Base-by-base conservation (phyloP, 768 basidiomycete species). In the Tylopilus sp. region DNA sequence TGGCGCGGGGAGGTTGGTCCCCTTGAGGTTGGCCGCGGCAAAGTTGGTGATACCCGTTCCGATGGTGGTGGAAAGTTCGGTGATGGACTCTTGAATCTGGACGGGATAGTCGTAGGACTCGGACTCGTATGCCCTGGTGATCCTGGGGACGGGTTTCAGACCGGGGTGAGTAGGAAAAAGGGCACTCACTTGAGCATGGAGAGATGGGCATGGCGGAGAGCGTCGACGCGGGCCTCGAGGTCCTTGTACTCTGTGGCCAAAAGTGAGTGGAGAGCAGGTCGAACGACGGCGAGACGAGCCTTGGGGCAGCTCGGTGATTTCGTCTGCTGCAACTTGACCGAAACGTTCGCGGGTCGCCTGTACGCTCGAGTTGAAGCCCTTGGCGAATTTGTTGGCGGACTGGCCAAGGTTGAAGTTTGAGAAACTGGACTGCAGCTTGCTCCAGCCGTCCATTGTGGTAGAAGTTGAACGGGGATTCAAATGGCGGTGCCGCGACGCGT, bases 161-260 rank as follows among this genome's bases (percentile, higher is more conserved):
- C 36, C 13, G 5, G 31, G 15, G 3, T 13, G 12, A 31, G 15
- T 13, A 17, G 7, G 5, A 23, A 30, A 26, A 15, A 33, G 21
- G 43, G 40, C n/a, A 26, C 81, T 48, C 57, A 89, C 91, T 86
- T 97, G 71, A 95, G 78, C 44, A 98, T 55, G 3, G 79, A 65
- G 47, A 86, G 64, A 65, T 95, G 93, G 5, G 91, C 86, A 40
- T 79, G 73, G 57, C 84, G 82, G 47, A 99, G 81, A 26, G 91
- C 92, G 71, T 99, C 97, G 36, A 98, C 97, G 50, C 92, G 87
- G 41, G 85, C 78, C 71, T 99, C 97, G 57, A 99, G 83, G 66
- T 95, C 91, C 63, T 86, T 94, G 79, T 98, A 99, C 69, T 99
- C 95, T 91, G 74, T n/a, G 28, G 11, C 55, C 1, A 13, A 11